These are phyloP conservation scores for Sugiyamaella paludigena DNA, from an alignment of 1,139 yeast species.

Conservation along the genomic window DNA sequence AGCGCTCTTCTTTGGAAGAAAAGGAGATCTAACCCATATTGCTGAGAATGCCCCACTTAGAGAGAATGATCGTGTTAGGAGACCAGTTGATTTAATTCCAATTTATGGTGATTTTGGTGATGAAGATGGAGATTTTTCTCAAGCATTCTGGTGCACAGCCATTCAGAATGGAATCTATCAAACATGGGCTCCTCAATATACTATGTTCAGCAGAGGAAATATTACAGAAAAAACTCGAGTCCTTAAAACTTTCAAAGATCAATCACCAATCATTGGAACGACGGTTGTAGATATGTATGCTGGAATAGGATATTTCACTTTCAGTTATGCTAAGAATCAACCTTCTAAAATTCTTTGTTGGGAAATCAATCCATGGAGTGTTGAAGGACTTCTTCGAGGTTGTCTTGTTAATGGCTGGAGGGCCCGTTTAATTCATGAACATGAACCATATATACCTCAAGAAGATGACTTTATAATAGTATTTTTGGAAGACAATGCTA, in stretches of 20 bases:
- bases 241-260: constrained; percentile 35
- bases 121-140: constrained; percentile 41
- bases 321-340: constrained; percentile 58
- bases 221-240: constrained; percentile 76
- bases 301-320: constrained; percentile 83
- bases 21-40: constrained; percentile 51
- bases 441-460: constrained; percentile 35
- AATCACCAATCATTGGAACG: constrained; percentile 36
- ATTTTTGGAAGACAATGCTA: constrained; percentile 62
- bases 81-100: constrained; percentile 60
- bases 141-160: constrained; percentile 70
- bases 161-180: constrained; percentile 75
- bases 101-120: constrained; percentile 65
- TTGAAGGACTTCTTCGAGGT: constrained; percentile 65
- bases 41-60: constrained; percentile 72
- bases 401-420: constrained; percentile 46
- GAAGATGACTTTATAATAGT: constrained; percentile 41
- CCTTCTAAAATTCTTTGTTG: constrained; percentile 64
- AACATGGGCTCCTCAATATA: constrained; percentile 78
- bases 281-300: constrained; percentile 69
- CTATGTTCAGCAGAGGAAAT: constrained; percentile 91
- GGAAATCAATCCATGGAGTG: constrained; percentile 87
- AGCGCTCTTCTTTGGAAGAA: constrained; percentile 9
- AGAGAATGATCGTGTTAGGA: constrained; percentile 53
- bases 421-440: constrained; percentile 38